Base-by-base conservation (phyloP, 805 yeast species). In the Kurtzmaniella cleridarum region DNA sequence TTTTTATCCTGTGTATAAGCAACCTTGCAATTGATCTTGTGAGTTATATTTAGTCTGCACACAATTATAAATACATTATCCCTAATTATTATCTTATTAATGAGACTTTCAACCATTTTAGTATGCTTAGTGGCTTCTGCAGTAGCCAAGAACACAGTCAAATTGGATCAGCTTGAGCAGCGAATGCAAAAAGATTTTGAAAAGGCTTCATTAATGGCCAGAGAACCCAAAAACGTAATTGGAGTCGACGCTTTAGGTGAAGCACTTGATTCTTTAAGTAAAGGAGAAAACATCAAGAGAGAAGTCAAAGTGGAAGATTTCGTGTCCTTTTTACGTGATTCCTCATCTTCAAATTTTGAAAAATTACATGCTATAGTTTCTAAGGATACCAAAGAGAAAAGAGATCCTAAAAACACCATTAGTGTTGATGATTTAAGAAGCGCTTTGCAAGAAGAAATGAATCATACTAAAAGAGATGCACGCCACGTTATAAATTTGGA, bases 401-500 rank as follows among this genome's bases (percentile, higher is more conserved):
- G 42, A 23, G 54, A 49, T 24, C 48, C 50, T 13, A 50, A 51
- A 30, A 49, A 52, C 32, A 20, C 24, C 24, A 43, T 43, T 11
- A n/a, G 41, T 17, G 27, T 44, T 35, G 36, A 43, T 11, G 39
- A 10, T 5, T 36, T 35, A 26, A 44, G 40, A 34, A 43, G 31
- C 11, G 38, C 36, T 10, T 27, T 8, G 3, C 34, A 12, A 11
- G 34, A 20, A 6, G 6, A 12, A 9, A 37, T 15, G 16, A 13
- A n/a, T 24, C 24, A 29, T 36, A 8, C 23, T 8, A 45, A 51
- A 34, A 43, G 56, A 28, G 57, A 49, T 9, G 46, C 57, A 10
- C 49, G 45, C 35, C 50, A 51, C 39, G 40, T 54, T 33, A 46
- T 42, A 6, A 30, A 44, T 10, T 43, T 53, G 14, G 42, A 44